Evolutionary conservation across 2,329 filamentous ascomycete genomes (phyloP), one percentile per base, ranked within the genome.

Genomic region (Alternaria atra): DNA sequence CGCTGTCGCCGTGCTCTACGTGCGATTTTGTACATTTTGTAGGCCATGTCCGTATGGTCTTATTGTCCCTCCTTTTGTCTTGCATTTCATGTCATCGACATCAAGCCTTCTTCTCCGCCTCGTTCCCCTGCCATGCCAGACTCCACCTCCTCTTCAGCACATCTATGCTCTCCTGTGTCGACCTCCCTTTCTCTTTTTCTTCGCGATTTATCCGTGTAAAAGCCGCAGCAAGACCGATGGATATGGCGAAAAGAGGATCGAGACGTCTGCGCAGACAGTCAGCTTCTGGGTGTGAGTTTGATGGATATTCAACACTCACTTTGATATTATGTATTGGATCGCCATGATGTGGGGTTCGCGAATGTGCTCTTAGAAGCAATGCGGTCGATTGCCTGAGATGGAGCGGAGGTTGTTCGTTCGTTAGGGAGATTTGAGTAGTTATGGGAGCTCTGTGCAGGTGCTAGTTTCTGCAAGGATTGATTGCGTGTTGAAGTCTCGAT

Each of bases 241-340:
- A 76, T 52, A 84, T 67, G 32, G 83, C 82, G 71, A 84, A 85
- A 55, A 84, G 57, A 37, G 83, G 83, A 58, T 85, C 83, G 54
- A 84, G 77, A 47, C 74, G 68, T 71, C 82, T 84, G 51, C 15
- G 54, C 34, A 47, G 34, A 32, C 5, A 58, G 47, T 34, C 20
- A 48, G 32, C 8, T 9, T 17, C 23, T 7, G 17, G 8, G 27
- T 20, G 6, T 27, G 39, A 51, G 50, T 32, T 29, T 17, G 20
- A 48, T 17, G 34, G 42, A 37, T 8, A 12, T 15, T 43, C 23
- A n/a, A 40, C n/a, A 62, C 72, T 44, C 56, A 83, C 81, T 75
- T 80, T 44, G 81, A 83, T 64, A 83, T 81, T 59, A 83, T 78
- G 70, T 80, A 79, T 42, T 75, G 69, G 58, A 75, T 73, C 25